phyloP scores from a whole-genome alignment of 495 filamentous ascomycete genomes.

The Aspergillus indologenus region DNA sequence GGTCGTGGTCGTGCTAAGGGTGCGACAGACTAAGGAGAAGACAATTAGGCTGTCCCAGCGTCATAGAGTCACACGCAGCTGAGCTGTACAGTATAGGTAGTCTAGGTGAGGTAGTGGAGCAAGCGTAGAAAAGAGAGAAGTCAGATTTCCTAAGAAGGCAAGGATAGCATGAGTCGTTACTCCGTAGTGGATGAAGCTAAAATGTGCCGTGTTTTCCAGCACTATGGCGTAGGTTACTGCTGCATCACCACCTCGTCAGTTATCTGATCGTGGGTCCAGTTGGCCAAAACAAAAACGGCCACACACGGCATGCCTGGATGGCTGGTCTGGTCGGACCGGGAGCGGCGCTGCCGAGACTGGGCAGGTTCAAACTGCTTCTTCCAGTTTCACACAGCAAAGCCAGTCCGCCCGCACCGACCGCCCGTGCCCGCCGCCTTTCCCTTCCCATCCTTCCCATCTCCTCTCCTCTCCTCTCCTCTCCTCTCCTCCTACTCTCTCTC shows the following conservation, averaged over 20 bases:
- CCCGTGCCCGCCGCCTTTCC: constrained; percentile 19
- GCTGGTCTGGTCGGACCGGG: constrained; percentile 38
- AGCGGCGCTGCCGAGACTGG: constrained; percentile 28
- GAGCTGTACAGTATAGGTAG: no score
- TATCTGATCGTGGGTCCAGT: not conserved
- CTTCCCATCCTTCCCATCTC: constrained; percentile 13
- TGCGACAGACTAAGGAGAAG: not conserved
- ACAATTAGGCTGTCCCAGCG: not conserved
- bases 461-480: constrained; percentile 12
- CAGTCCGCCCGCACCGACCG: constrained; percentile 19
- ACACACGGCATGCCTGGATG: constrained; percentile 17
- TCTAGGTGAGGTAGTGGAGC: not conserved
- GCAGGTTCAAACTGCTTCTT: constrained; percentile 17
- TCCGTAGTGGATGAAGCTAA: constrained; percentile 6
- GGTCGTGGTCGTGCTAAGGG: no score
- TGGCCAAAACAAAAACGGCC: constrained; percentile 1
- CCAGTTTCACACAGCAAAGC: constrained; percentile 7
- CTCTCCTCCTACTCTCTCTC: constrained; percentile 9
- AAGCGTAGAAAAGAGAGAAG: not conserved
- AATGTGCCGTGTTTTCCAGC: constrained; percentile 2
- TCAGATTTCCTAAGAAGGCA: not conserved
- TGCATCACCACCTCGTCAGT: not conserved
- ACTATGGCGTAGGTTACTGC: not conserved
- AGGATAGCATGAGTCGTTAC: constrained; percentile 9
- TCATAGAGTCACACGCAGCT: not conserved